Percentiles rank a stretch among this genome's conserved stretches.
Evolutionary conservation across 2,329 filamentous ascomycete genomes (phyloP).

Genomic region (Xylaria sp.): DNA sequence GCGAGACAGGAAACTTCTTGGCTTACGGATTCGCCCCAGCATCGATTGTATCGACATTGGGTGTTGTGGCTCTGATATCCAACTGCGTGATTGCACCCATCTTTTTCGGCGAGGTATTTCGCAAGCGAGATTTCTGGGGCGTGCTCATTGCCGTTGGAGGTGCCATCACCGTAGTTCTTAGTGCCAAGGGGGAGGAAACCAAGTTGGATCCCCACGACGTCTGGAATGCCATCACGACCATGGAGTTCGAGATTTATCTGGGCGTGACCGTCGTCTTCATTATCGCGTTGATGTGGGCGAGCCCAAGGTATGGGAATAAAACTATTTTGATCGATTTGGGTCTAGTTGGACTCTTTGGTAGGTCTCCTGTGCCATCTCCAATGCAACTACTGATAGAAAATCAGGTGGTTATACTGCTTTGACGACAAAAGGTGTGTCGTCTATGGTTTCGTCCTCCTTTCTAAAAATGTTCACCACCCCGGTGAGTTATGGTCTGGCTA

Average conservation of each 20-base stretch:
- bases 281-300: constrained; percentile 80
- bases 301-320: constrained; percentile 82
- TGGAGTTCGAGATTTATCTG: constrained; percentile 92
- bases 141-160: constrained; percentile 88
- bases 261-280: constrained; percentile 81
- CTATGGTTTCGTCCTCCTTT: constrained; percentile 89
- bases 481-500: constrained; percentile 86
- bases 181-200: constrained; percentile 87
- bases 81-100: constrained; percentile 97
- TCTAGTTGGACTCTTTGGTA: constrained; percentile 91
- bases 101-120: constrained; percentile 91
- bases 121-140: constrained; percentile 84
- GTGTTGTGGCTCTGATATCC: constrained; percentile 95
- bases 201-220: constrained; percentile 92
- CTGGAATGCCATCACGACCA: constrained; percentile 85
- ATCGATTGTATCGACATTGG: constrained; percentile 94
- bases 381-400: constrained; percentile 28
- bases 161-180: constrained; percentile 91
- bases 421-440: constrained; percentile 95
- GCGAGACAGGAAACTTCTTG: constrained; percentile 95
- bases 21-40: constrained; percentile 98
- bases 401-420: constrained; percentile 94
- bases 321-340: constrained; percentile 93
- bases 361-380: constrained; percentile 8
- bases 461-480: constrained; percentile 91